Conservation (phyloP, 23 red algal genomes). For the Gracilaria domingensis region DNA sequence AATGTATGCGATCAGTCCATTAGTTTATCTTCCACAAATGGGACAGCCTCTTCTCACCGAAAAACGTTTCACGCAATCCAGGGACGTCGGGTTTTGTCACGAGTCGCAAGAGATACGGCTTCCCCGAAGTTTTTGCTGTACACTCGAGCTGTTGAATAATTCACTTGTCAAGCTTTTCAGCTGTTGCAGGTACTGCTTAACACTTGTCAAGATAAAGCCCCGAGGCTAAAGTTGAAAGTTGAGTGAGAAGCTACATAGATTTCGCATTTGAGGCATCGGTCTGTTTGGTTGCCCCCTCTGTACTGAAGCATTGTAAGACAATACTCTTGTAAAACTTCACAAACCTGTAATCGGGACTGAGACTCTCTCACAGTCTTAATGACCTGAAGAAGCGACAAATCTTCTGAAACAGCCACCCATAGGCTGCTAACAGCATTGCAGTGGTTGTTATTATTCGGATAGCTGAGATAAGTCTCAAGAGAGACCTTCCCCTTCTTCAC, state of each 20-base stretch:
- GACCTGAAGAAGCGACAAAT: too few species aligned
- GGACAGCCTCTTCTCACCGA: background rate
- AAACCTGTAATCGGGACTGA: background rate
- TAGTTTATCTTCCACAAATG: background rate
- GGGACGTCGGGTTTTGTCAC: conserved; percentile 23
- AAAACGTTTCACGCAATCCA: background rate
- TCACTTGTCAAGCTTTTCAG: background rate
- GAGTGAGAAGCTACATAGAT: too few species aligned
- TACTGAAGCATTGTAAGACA: background rate
- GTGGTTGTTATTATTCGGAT: too few species aligned
- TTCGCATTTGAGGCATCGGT: too few species aligned
- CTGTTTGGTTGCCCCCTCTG: too few species aligned
- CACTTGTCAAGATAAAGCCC: too few species aligned
- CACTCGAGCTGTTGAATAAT: conserved; percentile 21
- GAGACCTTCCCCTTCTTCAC: too few species aligned
- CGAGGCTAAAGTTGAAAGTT: too few species aligned
- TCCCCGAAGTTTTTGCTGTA: conserved; percentile 21
- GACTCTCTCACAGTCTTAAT: too few species aligned
- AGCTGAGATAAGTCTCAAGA: too few species aligned
- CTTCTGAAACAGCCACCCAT: too few species aligned
- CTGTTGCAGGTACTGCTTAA: background rate
- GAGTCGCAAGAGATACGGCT: background rate
- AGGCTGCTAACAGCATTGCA: too few species aligned
- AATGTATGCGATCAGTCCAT: conserved; percentile 36
- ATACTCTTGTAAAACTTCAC: background rate